A percentile compares a stretch with the other conserved stretches of the same genome.
Conservation (phyloP, 345 rosid species). For the Capsella bursapastoris region DNA sequence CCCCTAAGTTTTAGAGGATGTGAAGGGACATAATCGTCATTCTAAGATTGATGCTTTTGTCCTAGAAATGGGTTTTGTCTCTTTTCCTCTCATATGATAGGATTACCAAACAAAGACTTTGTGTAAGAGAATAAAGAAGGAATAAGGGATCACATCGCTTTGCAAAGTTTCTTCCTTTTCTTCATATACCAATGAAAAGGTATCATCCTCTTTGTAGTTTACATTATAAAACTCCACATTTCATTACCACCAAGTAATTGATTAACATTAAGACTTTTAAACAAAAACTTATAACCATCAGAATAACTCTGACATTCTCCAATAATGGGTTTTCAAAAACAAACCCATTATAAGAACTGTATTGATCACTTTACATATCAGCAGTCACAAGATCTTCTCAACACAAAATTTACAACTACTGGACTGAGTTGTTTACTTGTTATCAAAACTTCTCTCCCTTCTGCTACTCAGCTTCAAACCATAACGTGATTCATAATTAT, state of each 20-base stretch:
- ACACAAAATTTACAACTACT: slow-evolving; percentile 30
- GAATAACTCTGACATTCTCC: slow-evolving; percentile 11
- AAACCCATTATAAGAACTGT: slow-evolving; percentile 18
- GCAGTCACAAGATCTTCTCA: slow-evolving; percentile 19
- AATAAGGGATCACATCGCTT: slow-evolving; percentile 29
- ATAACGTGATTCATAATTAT: not conserved
- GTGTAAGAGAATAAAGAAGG: slow-evolving; percentile 23
- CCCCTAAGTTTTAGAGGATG: slow-evolving; percentile 20
- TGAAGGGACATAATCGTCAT: slow-evolving; percentile 36
- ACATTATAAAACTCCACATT: slow-evolving; percentile 21
- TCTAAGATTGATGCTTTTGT: slow-evolving; percentile 30
- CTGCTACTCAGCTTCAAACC: slow-evolving; percentile 4
- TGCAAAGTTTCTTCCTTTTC: slow-evolving; percentile 40
- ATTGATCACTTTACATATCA: slow-evolving; percentile 23
- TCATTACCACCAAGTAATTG: slow-evolving; percentile 5
- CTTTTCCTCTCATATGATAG: slow-evolving; percentile 27
- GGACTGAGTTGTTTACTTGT: not conserved
- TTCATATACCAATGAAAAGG: slow-evolving; percentile 40
- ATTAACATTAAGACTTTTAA: not conserved
- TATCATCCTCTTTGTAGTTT: slow-evolving; percentile 28
- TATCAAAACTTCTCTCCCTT: slow-evolving; percentile 11
- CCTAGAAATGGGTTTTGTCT: slow-evolving; percentile 35
- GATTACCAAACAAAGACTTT: slow-evolving; percentile 42
- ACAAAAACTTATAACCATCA: not conserved
- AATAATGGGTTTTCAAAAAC: slow-evolving; percentile 30